Conservation (phyloP, 345 rosid species). For the Populus ilicifolia region DNA sequence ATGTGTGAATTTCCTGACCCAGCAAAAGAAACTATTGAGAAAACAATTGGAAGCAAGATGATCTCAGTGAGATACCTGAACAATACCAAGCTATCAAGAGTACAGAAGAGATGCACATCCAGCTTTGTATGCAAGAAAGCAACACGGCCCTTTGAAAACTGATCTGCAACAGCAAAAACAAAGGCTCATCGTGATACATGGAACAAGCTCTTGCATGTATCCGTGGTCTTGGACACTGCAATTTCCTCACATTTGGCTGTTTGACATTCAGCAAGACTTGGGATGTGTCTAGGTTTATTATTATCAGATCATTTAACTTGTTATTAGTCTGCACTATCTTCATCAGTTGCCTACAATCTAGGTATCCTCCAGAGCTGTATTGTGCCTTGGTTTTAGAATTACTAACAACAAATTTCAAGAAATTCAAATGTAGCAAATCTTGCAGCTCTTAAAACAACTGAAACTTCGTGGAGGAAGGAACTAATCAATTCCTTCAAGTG, state of each 20-base stretch:
- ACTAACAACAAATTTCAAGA: not conserved
- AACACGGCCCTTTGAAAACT: conserved; percentile 6
- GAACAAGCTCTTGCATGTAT: conserved; percentile 44
- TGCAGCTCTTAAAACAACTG: not conserved
- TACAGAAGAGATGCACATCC: conserved; percentile 49
- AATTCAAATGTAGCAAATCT: not conserved
- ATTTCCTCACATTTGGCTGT: not conserved
- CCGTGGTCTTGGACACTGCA: conserved; percentile 22
- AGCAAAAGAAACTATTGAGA: conserved; percentile 24
- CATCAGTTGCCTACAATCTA: not conserved
- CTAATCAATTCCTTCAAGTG: not conserved
- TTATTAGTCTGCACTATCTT: not conserved
- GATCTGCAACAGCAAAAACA: conserved; percentile 15
- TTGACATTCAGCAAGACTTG: not conserved
- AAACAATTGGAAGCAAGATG: conserved; percentile 27
- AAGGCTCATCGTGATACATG: conserved; percentile 40
- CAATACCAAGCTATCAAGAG: conserved; percentile 38
- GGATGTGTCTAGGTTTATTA: not conserved
- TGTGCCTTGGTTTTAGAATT: not conserved
- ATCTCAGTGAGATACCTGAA: conserved; percentile 34
- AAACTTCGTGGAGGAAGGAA: not conserved
- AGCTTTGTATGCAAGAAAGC: conserved; percentile 33
- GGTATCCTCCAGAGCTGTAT: not conserved
- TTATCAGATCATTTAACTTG: not conserved
- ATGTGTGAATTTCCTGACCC: conserved; percentile 15